Conservation (phyloP, 2,329 filamentous ascomycete species). For the Torrubiellomyces zombiae region DNA sequence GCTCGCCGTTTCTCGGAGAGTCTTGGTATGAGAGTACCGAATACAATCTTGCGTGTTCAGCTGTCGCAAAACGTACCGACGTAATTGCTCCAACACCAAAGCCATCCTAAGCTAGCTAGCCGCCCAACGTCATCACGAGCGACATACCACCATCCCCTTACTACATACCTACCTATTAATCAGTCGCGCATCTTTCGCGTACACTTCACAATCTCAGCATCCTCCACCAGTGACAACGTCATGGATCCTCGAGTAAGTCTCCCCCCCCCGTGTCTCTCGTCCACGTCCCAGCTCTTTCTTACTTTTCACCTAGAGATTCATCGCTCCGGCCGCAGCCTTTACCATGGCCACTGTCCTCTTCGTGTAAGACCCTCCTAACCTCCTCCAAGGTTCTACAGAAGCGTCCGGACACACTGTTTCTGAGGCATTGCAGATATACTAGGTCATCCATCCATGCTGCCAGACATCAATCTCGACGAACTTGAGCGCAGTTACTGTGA, state of each 20-base stretch:
- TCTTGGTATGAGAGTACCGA: too few relatives aligned
- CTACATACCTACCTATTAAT: slow-evolving; percentile 10
- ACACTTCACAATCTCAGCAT: background rate
- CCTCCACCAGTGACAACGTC: background rate
- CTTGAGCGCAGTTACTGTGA: too few relatives aligned
- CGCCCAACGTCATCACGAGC: too few relatives aligned
- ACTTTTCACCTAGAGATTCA: slow-evolving; percentile 19
- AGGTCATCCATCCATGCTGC: slow-evolving; percentile 23
- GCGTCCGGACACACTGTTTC: background rate
- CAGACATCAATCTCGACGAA: too few relatives aligned
- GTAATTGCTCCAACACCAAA: background rate
- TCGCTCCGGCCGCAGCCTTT: slow-evolving; percentile 34
- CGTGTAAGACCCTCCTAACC: slow-evolving; percentile 18
- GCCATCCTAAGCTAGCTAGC: background rate
- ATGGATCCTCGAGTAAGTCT: slow-evolving; percentile 15
- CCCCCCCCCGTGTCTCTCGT: background rate
- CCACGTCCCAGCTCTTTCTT: background rate
- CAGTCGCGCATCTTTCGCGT: background rate
- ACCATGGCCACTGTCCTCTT: slow-evolving; percentile 36
- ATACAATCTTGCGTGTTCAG: too few relatives aligned
- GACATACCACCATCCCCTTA: too few relatives aligned
- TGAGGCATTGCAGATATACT: slow-evolving; percentile 16
- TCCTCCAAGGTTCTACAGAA: background rate
- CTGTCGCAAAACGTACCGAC: too few relatives aligned
- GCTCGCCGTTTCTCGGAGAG: too few relatives aligned